Conservation (phyloP, 139 green algal genomes). For the Micractinium sp. region DNA sequence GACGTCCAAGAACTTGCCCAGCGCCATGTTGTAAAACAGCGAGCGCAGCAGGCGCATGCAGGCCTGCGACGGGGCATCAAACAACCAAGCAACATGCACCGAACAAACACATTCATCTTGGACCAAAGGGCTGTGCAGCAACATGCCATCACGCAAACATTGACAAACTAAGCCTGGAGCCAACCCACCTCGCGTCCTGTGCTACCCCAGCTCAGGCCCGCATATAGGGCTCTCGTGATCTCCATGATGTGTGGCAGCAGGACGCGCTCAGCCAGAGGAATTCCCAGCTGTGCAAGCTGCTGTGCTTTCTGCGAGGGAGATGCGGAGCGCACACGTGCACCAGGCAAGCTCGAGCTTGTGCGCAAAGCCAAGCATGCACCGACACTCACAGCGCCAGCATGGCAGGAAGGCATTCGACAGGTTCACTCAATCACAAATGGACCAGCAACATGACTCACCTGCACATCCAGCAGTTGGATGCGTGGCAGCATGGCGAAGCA, state of each 20-base stretch:
- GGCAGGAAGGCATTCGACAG: neutral
- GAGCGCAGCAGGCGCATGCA: slow-evolving; percentile 37
- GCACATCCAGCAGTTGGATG: slow-evolving; percentile 41
- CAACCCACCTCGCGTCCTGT: slow-evolving; percentile 4
- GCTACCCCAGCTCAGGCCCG: slow-evolving; percentile 8
- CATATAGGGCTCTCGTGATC: slow-evolving; percentile 6
- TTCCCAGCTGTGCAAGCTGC: slow-evolving; percentile 32
- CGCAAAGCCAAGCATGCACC: neutral
- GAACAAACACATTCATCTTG: no score
- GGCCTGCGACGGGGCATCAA: neutral
- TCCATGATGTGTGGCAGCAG: slow-evolving; percentile 40
- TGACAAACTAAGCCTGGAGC: no score
- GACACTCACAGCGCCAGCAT: neutral
- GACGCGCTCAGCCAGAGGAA: slow-evolving; percentile 33
- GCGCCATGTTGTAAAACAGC: slow-evolving; percentile 41
- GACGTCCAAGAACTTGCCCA: slow-evolving; percentile 47
- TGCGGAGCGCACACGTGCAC: no score
- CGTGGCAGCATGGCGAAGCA: slow-evolving; percentile 48
- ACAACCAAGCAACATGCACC: no score
- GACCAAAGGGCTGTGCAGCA: neutral
- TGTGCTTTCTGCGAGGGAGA: slow-evolving; percentile 5
- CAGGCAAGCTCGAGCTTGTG: neutral
- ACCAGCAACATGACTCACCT: neutral
- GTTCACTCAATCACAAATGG: neutral
- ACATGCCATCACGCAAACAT: neutral